These are phyloP conservation scores for Periconia digitata DNA, from an alignment of 2,329 filamentous ascomycete genomes.

Conservation along the genomic window DNA sequence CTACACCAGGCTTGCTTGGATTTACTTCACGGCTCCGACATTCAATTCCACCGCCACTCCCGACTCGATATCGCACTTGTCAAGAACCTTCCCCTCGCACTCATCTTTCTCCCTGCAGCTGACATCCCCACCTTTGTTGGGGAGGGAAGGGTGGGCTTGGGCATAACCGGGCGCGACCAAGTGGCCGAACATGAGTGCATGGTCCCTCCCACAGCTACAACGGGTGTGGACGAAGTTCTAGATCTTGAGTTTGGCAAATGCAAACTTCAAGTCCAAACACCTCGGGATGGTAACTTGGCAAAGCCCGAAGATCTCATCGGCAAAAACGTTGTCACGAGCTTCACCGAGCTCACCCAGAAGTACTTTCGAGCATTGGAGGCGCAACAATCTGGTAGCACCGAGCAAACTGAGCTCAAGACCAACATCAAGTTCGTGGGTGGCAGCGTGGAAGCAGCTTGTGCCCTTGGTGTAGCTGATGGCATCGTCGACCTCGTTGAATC, in stretches of 20 bases:
- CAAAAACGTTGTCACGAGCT: conserved; percentile 93
- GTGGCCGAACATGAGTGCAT: conserved; percentile 84
- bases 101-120: conserved; percentile 94
- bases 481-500: conserved; percentile 99
- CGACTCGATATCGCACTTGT: conserved; percentile 96
- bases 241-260: conserved; percentile 89
- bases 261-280: conserved; percentile 95
- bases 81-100: conserved; percentile 92
- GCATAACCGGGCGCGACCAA: conserved; percentile 92
- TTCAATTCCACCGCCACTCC: conserved; percentile 93
- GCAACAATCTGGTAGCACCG: conserved; percentile 32
- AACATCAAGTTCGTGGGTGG: conserved; percentile 94
- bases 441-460: conserved; percentile 95
- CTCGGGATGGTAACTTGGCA: conserved; percentile 74
- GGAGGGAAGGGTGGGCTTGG: conserved; percentile 88
- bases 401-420: conserved; percentile 64
- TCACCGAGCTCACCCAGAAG: conserved; percentile 77
- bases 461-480: conserved; percentile 90
- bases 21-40: conserved; percentile 88
- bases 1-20: conserved; percentile 86
- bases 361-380: conserved; percentile 82
- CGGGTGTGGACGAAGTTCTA: conserved; percentile 78
- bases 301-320: conserved; percentile 79
- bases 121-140: conserved; percentile 98
- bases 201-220: conserved; percentile 48